Percentiles rank a stretch among this genome's conserved stretches.
Evolutionary conservation across 1,139 yeast genomes (phyloP).

Genomic region (Cylindricascospora bacillispora): DNA sequence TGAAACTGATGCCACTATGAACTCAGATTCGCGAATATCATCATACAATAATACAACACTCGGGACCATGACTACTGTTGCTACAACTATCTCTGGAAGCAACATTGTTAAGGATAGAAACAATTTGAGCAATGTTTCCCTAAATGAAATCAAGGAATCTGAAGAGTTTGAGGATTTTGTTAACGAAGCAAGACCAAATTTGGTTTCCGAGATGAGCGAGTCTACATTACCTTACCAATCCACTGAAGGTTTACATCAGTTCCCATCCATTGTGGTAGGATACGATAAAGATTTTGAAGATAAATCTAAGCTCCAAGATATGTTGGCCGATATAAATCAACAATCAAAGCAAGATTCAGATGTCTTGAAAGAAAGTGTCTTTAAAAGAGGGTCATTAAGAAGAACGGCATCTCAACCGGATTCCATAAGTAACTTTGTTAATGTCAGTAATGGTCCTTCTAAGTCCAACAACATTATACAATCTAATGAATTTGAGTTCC

Average conservation of each 20-base stretch:
- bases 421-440: constrained; percentile 1
- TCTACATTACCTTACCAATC: constrained; percentile 1
- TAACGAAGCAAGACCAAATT: constrained; percentile 1
- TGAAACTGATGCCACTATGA: no score
- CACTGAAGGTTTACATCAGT: constrained; percentile 2
- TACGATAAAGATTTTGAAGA: no score
- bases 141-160: constrained; percentile 22
- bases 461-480: background rate
- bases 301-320: no score
- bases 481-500: background rate
- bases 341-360: constrained; percentile 1
- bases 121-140: constrained; percentile 17
- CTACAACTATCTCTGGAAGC: no score
- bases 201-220: constrained; percentile 3
- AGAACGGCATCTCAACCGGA: constrained; percentile 22
- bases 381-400: constrained; percentile 5
- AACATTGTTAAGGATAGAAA: constrained; percentile 11
- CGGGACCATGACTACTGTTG: no score
- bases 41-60: no score
- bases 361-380: background rate
- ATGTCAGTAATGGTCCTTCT: background rate
- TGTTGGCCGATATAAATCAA: constrained; percentile 1
- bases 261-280: constrained; percentile 18
- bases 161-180: constrained; percentile 20
- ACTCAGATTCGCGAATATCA: no score